Conservation (phyloP, 176 grass and related monocot genomes). For the Oryza punctata region DNA sequence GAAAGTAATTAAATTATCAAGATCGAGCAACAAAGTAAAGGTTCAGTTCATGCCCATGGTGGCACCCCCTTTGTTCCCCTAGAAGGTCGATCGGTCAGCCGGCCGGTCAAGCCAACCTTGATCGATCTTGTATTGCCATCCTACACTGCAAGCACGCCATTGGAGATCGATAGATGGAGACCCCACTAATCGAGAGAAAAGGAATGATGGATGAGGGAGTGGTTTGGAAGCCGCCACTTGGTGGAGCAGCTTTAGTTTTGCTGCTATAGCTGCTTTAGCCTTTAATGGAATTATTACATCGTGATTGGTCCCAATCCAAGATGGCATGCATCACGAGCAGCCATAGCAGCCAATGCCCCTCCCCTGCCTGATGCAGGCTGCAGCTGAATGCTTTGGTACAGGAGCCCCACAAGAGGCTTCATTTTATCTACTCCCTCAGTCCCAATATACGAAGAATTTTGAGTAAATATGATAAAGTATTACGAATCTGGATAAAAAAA, state of each 20-base stretch:
- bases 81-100: not conserved
- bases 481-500: no score
- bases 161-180: not conserved
- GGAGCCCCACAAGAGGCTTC: not conserved
- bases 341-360: not conserved
- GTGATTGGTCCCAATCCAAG: constrained; percentile 15
- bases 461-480: no score
- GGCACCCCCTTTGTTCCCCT: not conserved
- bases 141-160: not conserved
- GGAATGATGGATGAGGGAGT: not conserved
- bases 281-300: not conserved
- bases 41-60: not conserved
- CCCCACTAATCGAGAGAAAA: not conserved
- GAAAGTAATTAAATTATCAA: not conserved
- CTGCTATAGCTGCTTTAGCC: not conserved
- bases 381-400: not conserved
- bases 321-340: not conserved
- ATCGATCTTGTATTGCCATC: not conserved
- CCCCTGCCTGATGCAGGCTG: no score
- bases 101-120: not conserved
- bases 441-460: no score
- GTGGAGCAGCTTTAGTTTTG: not conserved
- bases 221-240: constrained; percentile 4
- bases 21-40: not conserved
- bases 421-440: no score